These are phyloP conservation scores for Cucurbita argyrosperma DNA, from an alignment of 306 rosid species.

Conservation along the genomic window DNA sequence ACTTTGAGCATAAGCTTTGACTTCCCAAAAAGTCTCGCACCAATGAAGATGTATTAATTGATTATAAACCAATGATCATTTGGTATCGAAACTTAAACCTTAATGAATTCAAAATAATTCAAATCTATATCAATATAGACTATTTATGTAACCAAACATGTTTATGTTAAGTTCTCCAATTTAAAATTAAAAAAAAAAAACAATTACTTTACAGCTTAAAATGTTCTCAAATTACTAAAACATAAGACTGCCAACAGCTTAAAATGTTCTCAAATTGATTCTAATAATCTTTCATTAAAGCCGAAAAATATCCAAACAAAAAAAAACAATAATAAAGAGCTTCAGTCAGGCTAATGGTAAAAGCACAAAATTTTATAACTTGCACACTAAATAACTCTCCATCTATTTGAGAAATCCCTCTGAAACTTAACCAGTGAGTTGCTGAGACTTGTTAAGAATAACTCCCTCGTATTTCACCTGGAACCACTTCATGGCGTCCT, in stretches of 20 bases:
- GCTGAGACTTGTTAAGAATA: constrained; percentile 69
- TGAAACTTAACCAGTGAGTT: constrained; percentile 14
- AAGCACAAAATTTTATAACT: constrained; percentile 5
- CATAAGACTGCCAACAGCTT: neutral
- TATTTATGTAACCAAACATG: too few relatives aligned
- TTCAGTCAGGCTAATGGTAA: neutral
- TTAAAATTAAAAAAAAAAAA: too few relatives aligned
- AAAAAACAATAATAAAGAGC: neutral
- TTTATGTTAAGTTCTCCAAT: too few relatives aligned
- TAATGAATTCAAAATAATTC: too few relatives aligned
- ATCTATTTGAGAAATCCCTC: neutral
- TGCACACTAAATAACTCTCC: neutral
- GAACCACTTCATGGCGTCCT: constrained; percentile 91
- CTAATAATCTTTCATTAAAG: neutral
- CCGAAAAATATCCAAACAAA: neutral
- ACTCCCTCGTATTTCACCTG: constrained; percentile 86
- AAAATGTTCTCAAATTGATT: neutral
- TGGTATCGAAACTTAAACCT: too few relatives aligned
- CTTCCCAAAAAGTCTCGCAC: too few relatives aligned
- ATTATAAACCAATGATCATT: too few relatives aligned
- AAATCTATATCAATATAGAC: too few relatives aligned
- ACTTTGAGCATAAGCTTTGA: too few relatives aligned
- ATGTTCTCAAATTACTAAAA: neutral
- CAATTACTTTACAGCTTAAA: too few relatives aligned
- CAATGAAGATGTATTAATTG: too few relatives aligned